phyloP scores from a whole-genome alignment of 495 filamentous ascomycete genomes.

The Lophiotrema nucula region DNA sequence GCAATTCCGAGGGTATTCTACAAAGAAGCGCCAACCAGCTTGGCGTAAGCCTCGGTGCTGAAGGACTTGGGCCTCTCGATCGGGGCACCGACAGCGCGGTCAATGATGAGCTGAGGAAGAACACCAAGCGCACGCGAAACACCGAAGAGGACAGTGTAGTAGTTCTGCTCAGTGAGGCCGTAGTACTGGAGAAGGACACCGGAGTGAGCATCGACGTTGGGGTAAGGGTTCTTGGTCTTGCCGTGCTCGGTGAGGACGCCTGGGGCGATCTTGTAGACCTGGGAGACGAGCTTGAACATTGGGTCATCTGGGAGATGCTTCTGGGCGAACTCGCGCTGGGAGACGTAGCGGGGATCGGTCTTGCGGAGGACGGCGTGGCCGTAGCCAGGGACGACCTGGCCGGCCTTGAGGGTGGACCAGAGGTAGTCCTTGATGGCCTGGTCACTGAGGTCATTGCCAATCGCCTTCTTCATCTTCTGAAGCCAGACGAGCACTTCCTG shows the following conservation, averaged over 20 bases:
- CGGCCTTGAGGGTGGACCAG: conserved; percentile 92
- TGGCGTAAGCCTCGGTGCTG: conserved; percentile 93
- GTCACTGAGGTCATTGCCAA: conserved; percentile 94
- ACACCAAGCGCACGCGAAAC: conserved; percentile 97
- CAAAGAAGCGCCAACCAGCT: conserved; percentile 87
- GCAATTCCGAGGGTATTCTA: conserved; percentile 49
- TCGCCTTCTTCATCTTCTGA: conserved; percentile 92
- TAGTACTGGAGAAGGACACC: conserved; percentile 99
- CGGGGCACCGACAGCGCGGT: conserved; percentile 88
- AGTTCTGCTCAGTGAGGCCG: conserved; percentile 96
- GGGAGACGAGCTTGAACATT: conserved; percentile 99
- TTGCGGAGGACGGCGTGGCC: conserved; percentile 98
- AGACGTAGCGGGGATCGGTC: conserved; percentile 97
- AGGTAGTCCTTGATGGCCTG: conserved; percentile 95
- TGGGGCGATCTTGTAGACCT: conserved; percentile 99
- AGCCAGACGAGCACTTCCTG: conserved; percentile 99
- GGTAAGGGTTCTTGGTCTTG: conserved; percentile 56
- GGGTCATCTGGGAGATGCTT: conserved; percentile 90
- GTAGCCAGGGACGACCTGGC: conserved; percentile 96
- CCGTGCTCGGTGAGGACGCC: conserved; percentile 97
- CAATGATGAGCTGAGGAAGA: conserved; percentile 97
- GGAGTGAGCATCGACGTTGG: conserved; percentile 63
- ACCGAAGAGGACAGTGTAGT: conserved; percentile 99
- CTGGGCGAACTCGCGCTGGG: conserved; percentile 93
- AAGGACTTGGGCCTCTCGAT: conserved; percentile 94